Base-by-base conservation (phyloP, 2,329 filamentous ascomycete species). In the Fusarium camptoceras region DNA sequence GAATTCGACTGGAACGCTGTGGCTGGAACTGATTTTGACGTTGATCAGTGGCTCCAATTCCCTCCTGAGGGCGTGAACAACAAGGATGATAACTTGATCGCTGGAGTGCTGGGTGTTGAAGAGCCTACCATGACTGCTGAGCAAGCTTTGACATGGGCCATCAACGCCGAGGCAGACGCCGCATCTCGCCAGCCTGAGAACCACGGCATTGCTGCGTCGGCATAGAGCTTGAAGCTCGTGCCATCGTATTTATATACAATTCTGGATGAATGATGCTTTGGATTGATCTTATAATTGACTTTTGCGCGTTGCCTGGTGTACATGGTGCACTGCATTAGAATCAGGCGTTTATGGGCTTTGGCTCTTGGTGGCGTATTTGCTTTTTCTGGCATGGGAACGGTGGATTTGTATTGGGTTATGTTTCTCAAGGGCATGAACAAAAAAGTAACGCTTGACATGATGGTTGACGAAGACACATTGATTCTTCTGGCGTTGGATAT, bases 41-140 rank as follows among this genome's bases (percentile, higher is more conserved):
- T 88, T 55, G 86, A 88, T 60, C 85, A 88, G 71, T 89, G 86
- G 85, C 80, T 89, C 24, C 84, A 88, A 63, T 89, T 87, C 66
- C 86, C 86, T 8, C 81, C 82, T 3, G 86, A 87, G 51, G 83
- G 82, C 9, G 80, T 81, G 14, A 82, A 79, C 62, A 78, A 77
- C 37, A 72, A 75, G 10, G 81, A 80, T n/a, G 81, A 81, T 27
- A 76, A 76, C 25, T 71, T 81, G 47, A 78, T 81, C 69, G 75
- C 75, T 9, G 77, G 75, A 8, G 73, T 81, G 25, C 78, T 81
- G 54, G 73, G 72, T 9, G 66, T 68, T 27, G 73, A 74, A 5
- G 72, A 75, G 37, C 70, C 70, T n/a, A 77, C 72, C 25, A 75
- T 75, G 70, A 67, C 75, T 16, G 74, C 74, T 24, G 76, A 73